Evolutionary conservation across 495 filamentous ascomycete species (phyloP).

Genomic region (Durotheca rogersii): DNA sequence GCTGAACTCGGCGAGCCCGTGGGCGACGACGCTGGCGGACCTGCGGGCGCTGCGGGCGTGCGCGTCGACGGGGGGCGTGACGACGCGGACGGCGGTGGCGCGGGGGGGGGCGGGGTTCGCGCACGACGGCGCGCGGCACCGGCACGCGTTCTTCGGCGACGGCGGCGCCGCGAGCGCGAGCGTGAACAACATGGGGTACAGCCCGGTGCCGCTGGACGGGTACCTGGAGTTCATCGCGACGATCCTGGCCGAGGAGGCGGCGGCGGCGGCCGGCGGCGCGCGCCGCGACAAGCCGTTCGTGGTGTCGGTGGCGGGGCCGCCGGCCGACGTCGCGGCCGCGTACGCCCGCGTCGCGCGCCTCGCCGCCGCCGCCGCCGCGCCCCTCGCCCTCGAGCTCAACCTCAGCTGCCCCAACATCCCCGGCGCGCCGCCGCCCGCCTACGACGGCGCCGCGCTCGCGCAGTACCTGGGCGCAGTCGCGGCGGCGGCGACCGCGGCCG

Average conservation of each 20-base stretch:
- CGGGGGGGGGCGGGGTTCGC: slow-evolving; percentile 60
- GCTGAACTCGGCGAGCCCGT: slow-evolving; percentile 68
- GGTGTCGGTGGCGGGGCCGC: slow-evolving; percentile 65
- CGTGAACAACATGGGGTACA: slow-evolving; percentile 70
- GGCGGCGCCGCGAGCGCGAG: slow-evolving; percentile 52
- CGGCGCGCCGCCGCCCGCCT: slow-evolving; percentile 65
- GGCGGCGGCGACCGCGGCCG: slow-evolving; percentile 8
- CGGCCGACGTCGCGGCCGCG: slow-evolving; percentile 46
- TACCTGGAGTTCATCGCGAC: slow-evolving; percentile 58
- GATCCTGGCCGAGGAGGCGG: slow-evolving; percentile 47
- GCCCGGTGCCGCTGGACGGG: slow-evolving; percentile 62
- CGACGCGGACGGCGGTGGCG: slow-evolving; percentile 63
- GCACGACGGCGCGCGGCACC: slow-evolving; percentile 60
- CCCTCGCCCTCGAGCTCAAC: slow-evolving; percentile 67
- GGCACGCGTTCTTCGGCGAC: slow-evolving; percentile 64
- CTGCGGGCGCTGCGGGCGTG: slow-evolving; percentile 56
- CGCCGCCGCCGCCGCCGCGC: slow-evolving; percentile 19
- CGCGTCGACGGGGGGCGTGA: slow-evolving; percentile 65
- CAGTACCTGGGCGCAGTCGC: slow-evolving; percentile 51
- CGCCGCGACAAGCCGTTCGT: slow-evolving; percentile 58
- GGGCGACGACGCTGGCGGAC: slow-evolving; percentile 63
- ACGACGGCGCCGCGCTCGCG: slow-evolving; percentile 46
- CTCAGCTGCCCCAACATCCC: slow-evolving; percentile 74
- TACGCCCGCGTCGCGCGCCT: slow-evolving; percentile 36
- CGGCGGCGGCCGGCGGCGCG: slow-evolving; percentile 6